Base-by-base conservation (phyloP, 768 basidiomycete genomes). In the Tulasnella sp. region DNA sequence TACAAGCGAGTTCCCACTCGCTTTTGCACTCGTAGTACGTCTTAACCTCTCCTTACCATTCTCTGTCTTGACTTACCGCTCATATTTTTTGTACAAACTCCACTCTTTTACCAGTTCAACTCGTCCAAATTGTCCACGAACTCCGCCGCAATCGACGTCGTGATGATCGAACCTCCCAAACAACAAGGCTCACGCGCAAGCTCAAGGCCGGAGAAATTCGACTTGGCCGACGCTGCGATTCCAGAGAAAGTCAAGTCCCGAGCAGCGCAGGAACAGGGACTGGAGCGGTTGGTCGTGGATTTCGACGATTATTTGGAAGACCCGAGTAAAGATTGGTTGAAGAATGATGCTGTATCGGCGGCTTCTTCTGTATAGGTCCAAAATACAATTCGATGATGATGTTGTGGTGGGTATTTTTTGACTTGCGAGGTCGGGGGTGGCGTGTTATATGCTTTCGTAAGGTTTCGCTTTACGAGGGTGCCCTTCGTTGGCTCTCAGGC, bases 231-330 rank as follows among this genome's bases (percentile, higher is more conserved):
- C 17, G 78, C 85, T 0, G 84, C 85, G 40, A 79, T 86, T 3
- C 89, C 90, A 0, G 78, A 80, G 5, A 85, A 84, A 15, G 88
- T 90, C 0, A 81, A 88, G 17, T 79, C 82, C 3, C 83, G 89
- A 0, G 88, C 91, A 19, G n/a, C n/a, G n/a, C 85, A 84, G 49
- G 86, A 89, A 64, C 80, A 84, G 54, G 84, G 83, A n/a, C 81
- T 85, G 72, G 89, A 91, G 76, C 83, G 85, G 76, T 84, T 86
- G 68, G 89, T 94, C 76, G 90, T 89, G 4, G 93, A 94, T 81
- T 93, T 93, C 78, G 93, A 94, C 76, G 93, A 93, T 79, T 91
- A 93, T 83, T 82, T 93, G 67, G 93, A 93, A 82, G 89, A 93
- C 81, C 89, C 90, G 69, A 87, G 81, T 54, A 82, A 84, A 76